These are phyloP conservation scores for Lactifluus volemus DNA, from an alignment of 768 basidiomycete genomes.

Conservation along the genomic window DNA sequence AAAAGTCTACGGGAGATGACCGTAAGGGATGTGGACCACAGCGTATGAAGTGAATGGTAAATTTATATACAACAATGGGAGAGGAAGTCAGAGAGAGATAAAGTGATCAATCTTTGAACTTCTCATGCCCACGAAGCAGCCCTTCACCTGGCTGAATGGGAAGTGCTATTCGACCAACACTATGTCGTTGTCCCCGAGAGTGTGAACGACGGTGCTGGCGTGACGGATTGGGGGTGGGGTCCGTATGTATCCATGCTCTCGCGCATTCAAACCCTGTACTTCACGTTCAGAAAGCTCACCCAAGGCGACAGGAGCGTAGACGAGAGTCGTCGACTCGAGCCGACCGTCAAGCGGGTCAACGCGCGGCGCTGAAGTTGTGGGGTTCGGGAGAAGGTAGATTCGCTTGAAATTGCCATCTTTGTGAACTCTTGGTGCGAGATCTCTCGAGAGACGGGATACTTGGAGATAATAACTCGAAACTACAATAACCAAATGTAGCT, in stretches of 20 bases:
- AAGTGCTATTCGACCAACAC: constrained; percentile 25
- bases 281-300: constrained; percentile 44
- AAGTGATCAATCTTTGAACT: constrained; percentile 14
- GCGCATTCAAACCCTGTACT: constrained; percentile 41
- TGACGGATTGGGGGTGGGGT: constrained; percentile 15
- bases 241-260: constrained; percentile 55
- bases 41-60: background rate
- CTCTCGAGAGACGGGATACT: constrained; percentile 37
- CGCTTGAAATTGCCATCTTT: constrained; percentile 38
- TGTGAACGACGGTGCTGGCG: constrained; percentile 24
- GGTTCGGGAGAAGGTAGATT: constrained; percentile 52
- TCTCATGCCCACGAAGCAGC: constrained; percentile 30
- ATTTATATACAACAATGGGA: background rate
- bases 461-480: constrained; percentile 57
- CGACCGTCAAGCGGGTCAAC: background rate
- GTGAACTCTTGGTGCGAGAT: constrained; percentile 13
- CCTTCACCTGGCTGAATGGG: constrained; percentile 40
- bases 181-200: constrained; percentile 17
- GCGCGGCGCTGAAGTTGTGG: constrained; percentile 24
- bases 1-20: background rate
- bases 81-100: background rate
- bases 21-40: background rate
- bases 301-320: constrained; percentile 68
- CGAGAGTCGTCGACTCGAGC: constrained; percentile 24
- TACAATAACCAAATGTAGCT: constrained; percentile 74